Percentiles rank a stretch among this genome's conserved stretches.
Conservation (phyloP, 163 green algal genomes). For the Scenedesmus sp. region DNA sequence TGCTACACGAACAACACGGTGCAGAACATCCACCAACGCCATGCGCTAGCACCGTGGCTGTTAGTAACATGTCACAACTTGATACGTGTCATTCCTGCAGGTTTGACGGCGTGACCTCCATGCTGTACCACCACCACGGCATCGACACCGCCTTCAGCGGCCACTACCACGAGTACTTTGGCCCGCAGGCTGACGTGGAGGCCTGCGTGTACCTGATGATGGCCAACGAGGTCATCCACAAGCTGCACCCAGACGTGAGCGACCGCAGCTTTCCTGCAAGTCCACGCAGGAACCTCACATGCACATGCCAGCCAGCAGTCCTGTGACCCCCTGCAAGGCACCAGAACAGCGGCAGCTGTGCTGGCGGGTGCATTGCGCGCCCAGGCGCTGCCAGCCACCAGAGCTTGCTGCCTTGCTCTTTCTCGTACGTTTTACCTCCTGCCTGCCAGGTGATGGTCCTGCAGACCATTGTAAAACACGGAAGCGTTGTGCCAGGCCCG, state of each 20-base stretch:
- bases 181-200: conserved; percentile 87
- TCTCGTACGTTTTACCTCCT: too few relatives aligned
- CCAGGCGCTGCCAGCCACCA: too few relatives aligned
- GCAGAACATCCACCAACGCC: background rate
- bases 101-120: conserved; percentile 96
- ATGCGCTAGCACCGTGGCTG: background rate
- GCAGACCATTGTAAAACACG: too few relatives aligned
- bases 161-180: conserved; percentile 91
- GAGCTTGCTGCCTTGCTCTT: too few relatives aligned
- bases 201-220: conserved; percentile 96
- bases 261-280: background rate
- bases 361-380: too few relatives aligned
- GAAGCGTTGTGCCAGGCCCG: too few relatives aligned
- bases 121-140: conserved; percentile 97
- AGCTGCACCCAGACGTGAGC: conserved; percentile 66
- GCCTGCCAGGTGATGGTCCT: too few relatives aligned
- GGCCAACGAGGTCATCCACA: conserved; percentile 92
- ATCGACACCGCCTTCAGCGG: conserved; percentile 87
- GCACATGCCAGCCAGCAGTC: too few relatives aligned
- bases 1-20: background rate
- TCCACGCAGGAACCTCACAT: too few relatives aligned
- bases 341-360: too few relatives aligned
- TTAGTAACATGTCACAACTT: conserved; percentile 34
- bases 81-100: conserved; percentile 68
- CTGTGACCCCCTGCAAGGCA: too few relatives aligned